A percentile compares a stretch with the other conserved stretches of the same genome.
Evolutionary conservation across 2,329 filamentous ascomycete species (phyloP).

Genomic region (Cladobotryum mycophilum): DNA sequence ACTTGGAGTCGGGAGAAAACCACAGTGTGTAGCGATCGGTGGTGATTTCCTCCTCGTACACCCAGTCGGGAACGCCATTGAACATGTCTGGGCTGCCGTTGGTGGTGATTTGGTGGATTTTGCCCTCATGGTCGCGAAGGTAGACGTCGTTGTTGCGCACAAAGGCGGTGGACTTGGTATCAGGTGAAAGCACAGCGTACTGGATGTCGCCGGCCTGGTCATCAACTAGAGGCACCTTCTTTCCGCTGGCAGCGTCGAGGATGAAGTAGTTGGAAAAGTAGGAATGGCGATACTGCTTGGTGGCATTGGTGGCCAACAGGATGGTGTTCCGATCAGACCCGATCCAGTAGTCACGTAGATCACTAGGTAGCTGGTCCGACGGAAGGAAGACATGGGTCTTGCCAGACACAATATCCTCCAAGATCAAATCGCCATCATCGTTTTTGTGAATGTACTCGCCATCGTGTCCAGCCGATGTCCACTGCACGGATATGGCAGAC

Average conservation of each 20-base stretch:
- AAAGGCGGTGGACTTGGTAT: conserved; percentile 55
- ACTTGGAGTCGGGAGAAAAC: conserved; percentile 87
- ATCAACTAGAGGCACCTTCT: conserved; percentile 47
- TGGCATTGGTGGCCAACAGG: conserved; percentile 58
- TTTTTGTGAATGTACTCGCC: conserved; percentile 54
- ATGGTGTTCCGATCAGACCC: conserved; percentile 53
- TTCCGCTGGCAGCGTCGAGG: conserved; percentile 52
- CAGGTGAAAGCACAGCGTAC: conserved; percentile 56
- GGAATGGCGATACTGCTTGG: conserved; percentile 62
- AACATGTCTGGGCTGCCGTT: conserved; percentile 58
- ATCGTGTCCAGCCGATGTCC: conserved; percentile 53
- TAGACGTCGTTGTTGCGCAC: conserved; percentile 62
- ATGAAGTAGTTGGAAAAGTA: conserved; percentile 63
- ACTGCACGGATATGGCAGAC: conserved; percentile 44
- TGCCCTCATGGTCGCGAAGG: conserved; percentile 43
- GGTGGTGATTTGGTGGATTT: conserved; percentile 49
- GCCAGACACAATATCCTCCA: conserved; percentile 56
- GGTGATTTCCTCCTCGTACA: conserved; percentile 67
- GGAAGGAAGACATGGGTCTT: conserved; percentile 51
- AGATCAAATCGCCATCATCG: conserved; percentile 46
- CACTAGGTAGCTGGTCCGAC: conserved; percentile 49
- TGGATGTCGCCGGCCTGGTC: conserved; percentile 60
- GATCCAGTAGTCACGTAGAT: conserved; percentile 54
- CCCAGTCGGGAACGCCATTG: conserved; percentile 67
- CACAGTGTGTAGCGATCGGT: conserved; percentile 72